Conservation (phyloP, 257 asterid genomes). For the Solanum dulcamara region DNA sequence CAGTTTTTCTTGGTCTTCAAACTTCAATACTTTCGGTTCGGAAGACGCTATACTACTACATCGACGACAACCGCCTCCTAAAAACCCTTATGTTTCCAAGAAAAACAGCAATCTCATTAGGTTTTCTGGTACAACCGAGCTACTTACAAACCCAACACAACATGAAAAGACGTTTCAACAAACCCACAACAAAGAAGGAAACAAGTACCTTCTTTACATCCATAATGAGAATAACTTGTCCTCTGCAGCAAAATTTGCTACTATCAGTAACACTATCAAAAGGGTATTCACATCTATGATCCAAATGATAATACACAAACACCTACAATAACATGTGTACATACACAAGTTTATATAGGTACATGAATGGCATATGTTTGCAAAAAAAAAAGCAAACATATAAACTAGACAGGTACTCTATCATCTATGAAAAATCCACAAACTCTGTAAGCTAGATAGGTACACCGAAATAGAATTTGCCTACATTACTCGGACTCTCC, state of each 20-base stretch:
- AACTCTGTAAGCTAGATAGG: neutral
- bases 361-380: neutral
- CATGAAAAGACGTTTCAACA: neutral
- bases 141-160: neutral
- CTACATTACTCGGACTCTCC: neutral
- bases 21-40: conserved; percentile 26
- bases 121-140: neutral
- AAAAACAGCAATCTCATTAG: neutral
- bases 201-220: conserved; percentile 33
- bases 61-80: conserved; percentile 15
- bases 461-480: neutral
- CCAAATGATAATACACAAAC: neutral
- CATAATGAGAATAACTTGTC: conserved; percentile 14
- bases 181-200: neutral
- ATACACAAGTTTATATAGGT: neutral
- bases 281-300: neutral
- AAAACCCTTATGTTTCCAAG: neutral
- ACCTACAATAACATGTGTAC: neutral
- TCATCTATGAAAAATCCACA: neutral
- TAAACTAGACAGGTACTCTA: neutral
- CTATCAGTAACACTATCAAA: neutral
- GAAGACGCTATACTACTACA: conserved; percentile 25
- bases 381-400: neutral
- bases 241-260: conserved; percentile 28
- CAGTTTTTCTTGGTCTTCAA: conserved; percentile 28